phyloP scores from a whole-genome alignment of 768 basidiomycete genomes.

The Pleurotus salmoneostramineus region DNA sequence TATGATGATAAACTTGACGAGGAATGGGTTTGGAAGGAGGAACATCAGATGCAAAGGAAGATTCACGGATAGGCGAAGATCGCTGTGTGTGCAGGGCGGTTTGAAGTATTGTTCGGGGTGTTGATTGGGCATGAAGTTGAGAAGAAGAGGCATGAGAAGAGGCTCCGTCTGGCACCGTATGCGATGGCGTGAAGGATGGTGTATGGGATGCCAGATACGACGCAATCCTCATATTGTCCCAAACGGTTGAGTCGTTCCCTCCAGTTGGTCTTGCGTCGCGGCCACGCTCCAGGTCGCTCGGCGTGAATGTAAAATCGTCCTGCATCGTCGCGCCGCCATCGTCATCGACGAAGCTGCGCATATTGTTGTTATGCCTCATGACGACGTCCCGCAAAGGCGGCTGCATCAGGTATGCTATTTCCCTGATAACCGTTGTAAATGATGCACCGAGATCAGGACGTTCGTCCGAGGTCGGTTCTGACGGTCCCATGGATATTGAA shows the following conservation, averaged over 20 bases:
- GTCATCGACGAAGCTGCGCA: not conserved
- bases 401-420: slow-evolving; percentile 29
- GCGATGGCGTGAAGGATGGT: slow-evolving; percentile 15
- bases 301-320: slow-evolving; percentile 11
- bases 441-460: slow-evolving; percentile 66
- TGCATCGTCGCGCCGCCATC: not conserved
- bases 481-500: slow-evolving; percentile 14
- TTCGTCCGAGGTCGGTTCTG: slow-evolving; percentile 58
- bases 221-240: slow-evolving; percentile 55
- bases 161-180: not conserved
- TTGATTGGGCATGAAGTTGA: slow-evolving; percentile 12
- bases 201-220: slow-evolving; percentile 41
- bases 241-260: slow-evolving; percentile 53
- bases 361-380: slow-evolving; percentile 3
- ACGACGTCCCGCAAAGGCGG: slow-evolving; percentile 3
- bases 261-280: slow-evolving; percentile 9
- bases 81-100: not conserved
- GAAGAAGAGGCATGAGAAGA: slow-evolving; percentile 1
- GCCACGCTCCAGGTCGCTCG: slow-evolving; percentile 11
- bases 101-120: slow-evolving; percentile 3
- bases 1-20: slow-evolving; percentile 3
- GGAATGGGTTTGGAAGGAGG: not conserved
- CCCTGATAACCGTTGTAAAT: slow-evolving; percentile 68
- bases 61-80: slow-evolving; percentile 3
- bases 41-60: not conserved